phyloP scores from a whole-genome alignment of 345 rosid genomes.

The Mangifera indica region DNA sequence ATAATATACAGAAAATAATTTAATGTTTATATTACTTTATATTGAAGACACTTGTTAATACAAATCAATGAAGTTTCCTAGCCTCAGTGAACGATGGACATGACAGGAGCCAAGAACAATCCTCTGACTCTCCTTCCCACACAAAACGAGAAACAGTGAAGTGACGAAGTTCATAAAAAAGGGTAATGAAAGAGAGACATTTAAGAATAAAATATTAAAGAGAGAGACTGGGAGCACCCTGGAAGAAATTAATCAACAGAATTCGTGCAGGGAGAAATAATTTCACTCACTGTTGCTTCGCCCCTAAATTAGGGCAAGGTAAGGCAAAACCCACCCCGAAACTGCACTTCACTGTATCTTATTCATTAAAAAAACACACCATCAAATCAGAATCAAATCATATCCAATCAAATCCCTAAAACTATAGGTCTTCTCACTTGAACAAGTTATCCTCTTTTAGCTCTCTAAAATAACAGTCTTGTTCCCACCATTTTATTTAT shows the following conservation, averaged over 20 bases:
- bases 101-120: background rate
- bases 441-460: constrained; percentile 12
- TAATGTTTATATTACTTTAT: too few relatives aligned
- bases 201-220: too few relatives aligned
- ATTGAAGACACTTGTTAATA: background rate
- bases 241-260: too few relatives aligned
- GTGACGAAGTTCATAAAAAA: background rate
- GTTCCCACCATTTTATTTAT: constrained; percentile 23
- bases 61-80: background rate
- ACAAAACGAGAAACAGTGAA: background rate
- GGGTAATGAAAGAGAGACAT: too few relatives aligned
- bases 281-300: background rate
- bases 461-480: constrained; percentile 23
- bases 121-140: background rate
- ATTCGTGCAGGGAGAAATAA: background rate
- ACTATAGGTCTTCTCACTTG: background rate
- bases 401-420: background rate
- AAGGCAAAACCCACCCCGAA: background rate
- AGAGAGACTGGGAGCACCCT: too few relatives aligned
- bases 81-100: background rate
- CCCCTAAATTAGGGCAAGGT: constrained; percentile 1
- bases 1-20: too few relatives aligned
- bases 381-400: background rate
- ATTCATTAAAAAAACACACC: too few relatives aligned
- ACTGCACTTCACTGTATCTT: too few relatives aligned